A percentile compares a stretch with the other conserved stretches of the same genome.
phyloP scores from a whole-genome alignment of 108 stramenopile genomes.

The Craspedostauros australis region DNA sequence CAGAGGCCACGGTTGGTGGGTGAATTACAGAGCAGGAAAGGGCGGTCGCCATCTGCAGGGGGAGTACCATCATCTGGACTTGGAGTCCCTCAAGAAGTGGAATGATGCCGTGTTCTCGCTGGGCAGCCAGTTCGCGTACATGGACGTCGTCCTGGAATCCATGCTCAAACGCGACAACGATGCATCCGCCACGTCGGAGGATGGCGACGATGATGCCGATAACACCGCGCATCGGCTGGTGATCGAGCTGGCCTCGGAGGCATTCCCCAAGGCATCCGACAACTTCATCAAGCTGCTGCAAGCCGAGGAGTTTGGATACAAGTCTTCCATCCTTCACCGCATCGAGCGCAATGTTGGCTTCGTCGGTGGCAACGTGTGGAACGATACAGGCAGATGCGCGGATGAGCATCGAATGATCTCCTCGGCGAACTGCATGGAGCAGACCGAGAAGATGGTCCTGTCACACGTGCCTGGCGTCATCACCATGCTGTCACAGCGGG shows the following conservation, averaged over 20 bases:
- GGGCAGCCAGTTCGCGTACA: slow-evolving; percentile 28
- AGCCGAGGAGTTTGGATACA: slow-evolving; percentile 41
- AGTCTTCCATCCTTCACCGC: slow-evolving; percentile 46
- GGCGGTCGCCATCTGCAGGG: slow-evolving; percentile 90
- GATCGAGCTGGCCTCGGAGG: slow-evolving; percentile 62
- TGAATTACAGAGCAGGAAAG: slow-evolving; percentile 74
- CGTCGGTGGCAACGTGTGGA: slow-evolving; percentile 57
- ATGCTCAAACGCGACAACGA: background rate
- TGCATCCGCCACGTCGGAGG: background rate
- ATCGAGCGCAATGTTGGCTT: slow-evolving; percentile 72
- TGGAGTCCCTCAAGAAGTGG: slow-evolving; percentile 43
- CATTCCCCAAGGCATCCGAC: slow-evolving; percentile 53
- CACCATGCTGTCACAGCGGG: slow-evolving; percentile 66
- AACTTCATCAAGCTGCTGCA: slow-evolving; percentile 52
- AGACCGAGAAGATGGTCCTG: slow-evolving; percentile 34
- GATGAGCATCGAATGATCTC: slow-evolving; percentile 13
- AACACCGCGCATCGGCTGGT: slow-evolving; percentile 36
- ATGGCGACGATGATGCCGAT: background rate
- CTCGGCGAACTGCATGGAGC: slow-evolving; percentile 19
- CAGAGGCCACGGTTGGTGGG: slow-evolving; percentile 82
- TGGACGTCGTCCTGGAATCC: slow-evolving; percentile 31
- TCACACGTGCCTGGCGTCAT: slow-evolving; percentile 54
- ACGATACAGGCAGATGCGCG: slow-evolving; percentile 30
- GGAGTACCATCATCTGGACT: slow-evolving; percentile 55
- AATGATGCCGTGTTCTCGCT: slow-evolving; percentile 60